Evolutionary conservation across 768 basidiomycete genomes (phyloP).

Genomic region (Pulveroboletus ravenelii): DNA sequence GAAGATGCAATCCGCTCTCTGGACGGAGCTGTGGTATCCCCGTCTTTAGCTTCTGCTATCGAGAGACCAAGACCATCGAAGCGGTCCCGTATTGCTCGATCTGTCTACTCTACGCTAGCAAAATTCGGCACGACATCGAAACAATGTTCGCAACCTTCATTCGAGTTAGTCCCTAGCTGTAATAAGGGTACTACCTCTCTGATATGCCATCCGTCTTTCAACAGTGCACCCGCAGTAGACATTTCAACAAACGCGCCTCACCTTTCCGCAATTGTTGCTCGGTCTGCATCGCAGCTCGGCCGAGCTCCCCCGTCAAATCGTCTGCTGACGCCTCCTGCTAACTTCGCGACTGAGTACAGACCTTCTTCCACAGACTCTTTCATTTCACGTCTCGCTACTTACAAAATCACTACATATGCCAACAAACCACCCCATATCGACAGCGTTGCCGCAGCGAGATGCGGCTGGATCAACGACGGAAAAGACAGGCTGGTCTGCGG

Average conservation of each 20-base stretch:
- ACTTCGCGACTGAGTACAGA: slow-evolving; percentile 56
- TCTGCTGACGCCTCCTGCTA: slow-evolving; percentile 21
- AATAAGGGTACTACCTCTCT: neutral
- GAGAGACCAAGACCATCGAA: slow-evolving; percentile 42
- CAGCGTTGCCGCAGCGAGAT: slow-evolving; percentile 75
- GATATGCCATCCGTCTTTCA: slow-evolving; percentile 1
- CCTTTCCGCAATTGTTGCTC: slow-evolving; percentile 65
- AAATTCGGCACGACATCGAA: slow-evolving; percentile 69
- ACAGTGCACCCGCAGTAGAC: slow-evolving; percentile 14
- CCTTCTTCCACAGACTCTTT: slow-evolving; percentile 76
- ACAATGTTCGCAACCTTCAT: slow-evolving; percentile 34
- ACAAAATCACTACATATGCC: slow-evolving; percentile 73
- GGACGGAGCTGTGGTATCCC: slow-evolving; percentile 55
- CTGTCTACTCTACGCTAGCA: slow-evolving; percentile 71
- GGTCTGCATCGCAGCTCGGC: slow-evolving; percentile 52
- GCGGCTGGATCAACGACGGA: slow-evolving; percentile 81
- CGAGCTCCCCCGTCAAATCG: slow-evolving; percentile 47
- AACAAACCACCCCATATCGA: slow-evolving; percentile 73
- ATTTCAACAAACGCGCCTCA: slow-evolving; percentile 61
- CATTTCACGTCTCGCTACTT: slow-evolving; percentile 68
- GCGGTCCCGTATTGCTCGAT: slow-evolving; percentile 50
- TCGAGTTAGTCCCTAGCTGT: slow-evolving; percentile 10
- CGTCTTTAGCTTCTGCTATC: slow-evolving; percentile 22
- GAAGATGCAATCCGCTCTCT: slow-evolving; percentile 73
- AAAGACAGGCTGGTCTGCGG: slow-evolving; percentile 76